Percentiles rank a stretch among this genome's conserved stretches.
Conservation (phyloP, 805 yeast species). For the Wickerhamomyces kurtzmanii region DNA sequence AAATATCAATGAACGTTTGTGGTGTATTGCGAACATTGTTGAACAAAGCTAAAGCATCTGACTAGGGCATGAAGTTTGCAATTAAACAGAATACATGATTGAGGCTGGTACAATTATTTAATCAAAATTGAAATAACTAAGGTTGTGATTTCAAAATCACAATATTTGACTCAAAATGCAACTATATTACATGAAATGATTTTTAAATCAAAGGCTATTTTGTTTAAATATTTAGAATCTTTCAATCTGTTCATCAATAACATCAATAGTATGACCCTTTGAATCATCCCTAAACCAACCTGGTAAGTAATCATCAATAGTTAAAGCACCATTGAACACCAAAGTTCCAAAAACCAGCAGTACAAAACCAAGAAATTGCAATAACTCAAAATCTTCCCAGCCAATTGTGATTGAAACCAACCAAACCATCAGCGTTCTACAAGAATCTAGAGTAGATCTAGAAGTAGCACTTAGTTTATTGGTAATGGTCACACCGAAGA, state of each 20-base stretch:
- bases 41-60: too few species aligned
- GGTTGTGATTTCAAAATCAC: too few species aligned
- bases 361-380: constrained; percentile 57
- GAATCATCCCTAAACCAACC: constrained; percentile 25
- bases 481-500: constrained; percentile 64
- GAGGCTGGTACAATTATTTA: too few species aligned
- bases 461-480: constrained; percentile 62
- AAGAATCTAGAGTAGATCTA: constrained; percentile 70
- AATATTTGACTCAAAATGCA: too few species aligned
- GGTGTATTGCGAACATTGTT: too few species aligned
- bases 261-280: constrained; percentile 19
- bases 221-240: constrained; percentile 15
- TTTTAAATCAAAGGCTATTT: too few species aligned
- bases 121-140: too few species aligned
- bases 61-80: too few species aligned
- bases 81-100: too few species aligned
- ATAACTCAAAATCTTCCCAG: constrained; percentile 60
- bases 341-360: constrained; percentile 63
- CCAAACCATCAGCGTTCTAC: constrained; percentile 73
- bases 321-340: constrained; percentile 60
- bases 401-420: constrained; percentile 56
- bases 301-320: constrained; percentile 44
- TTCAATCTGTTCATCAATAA: constrained; percentile 31
- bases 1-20: too few species aligned
- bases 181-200: too few species aligned